Evolutionary conservation across 805 yeast species (phyloP), one percentile per base, ranked within the genome.

Genomic region (Kuraishia borneana): DNA sequence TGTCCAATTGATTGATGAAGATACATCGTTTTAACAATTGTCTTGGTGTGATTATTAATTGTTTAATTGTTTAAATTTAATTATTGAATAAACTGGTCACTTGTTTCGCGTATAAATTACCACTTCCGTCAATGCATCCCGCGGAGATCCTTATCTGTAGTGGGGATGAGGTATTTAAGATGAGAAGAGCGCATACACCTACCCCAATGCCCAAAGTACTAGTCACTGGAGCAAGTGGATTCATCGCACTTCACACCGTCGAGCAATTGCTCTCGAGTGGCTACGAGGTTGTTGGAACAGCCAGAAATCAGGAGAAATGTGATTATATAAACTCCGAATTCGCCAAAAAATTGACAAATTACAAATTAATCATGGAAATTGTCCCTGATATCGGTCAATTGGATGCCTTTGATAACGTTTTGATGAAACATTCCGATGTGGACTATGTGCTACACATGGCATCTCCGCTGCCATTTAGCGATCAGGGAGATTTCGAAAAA

Each of bases 261-360:
- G 55, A 60, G 33, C 46, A 46, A 22, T 58, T 70, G 34, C 41
- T 71, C 17, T 45, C 50, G 7, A 50, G 55, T 20, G 58, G 54
- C 7, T 68, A 69, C 42, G 45, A 49, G 8, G 77, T 72, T 7
- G 56, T 72, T 34, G 76, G 75, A 22, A 57, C 76, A 3, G 76
- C 64, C 2, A 58, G 79, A 42, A 53, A 65, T 10, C 42, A 50
- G 27, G 56, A 45, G 5, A 71, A 69, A 42, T n/a, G 19, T 13
- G 27, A 32, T n/a, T 12, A 14, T n/a, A 14, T 32, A 6, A 13
- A 39, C 61, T 57, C 39, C 46, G 45, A 26, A 45, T 47, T 5
- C 28, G n/a, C 18, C 18, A 18, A n/a, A 6, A 32, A 30, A 10
- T 36, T 32, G 21, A 34, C 36, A 23, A 18, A 33, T 4, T 31